Evolutionary conservation across 768 basidiomycete species (phyloP).

Genomic region (Pisolithus orientalis): DNA sequence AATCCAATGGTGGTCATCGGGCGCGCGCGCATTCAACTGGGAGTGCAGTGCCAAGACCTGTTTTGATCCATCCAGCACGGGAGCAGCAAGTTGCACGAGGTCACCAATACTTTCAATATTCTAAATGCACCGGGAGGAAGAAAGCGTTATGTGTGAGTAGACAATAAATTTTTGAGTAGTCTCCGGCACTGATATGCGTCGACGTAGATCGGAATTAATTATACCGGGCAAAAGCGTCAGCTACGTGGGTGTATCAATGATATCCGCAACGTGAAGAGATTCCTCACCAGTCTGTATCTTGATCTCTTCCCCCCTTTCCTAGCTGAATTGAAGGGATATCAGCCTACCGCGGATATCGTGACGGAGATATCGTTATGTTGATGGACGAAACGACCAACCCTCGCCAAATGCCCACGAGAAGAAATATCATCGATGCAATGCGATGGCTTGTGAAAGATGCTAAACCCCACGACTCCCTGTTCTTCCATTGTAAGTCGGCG

Average conservation of each 20-base stretch:
- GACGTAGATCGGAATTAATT: slow-evolving; percentile 75
- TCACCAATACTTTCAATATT: slow-evolving; percentile 35
- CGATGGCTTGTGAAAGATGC: slow-evolving; percentile 67
- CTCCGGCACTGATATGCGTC: background rate
- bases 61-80: background rate
- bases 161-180: background rate
- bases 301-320: background rate
- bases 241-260: slow-evolving; percentile 82
- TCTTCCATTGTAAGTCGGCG: slow-evolving; percentile 55
- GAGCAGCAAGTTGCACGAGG: slow-evolving; percentile 1
- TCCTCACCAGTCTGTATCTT: slow-evolving; percentile 50
- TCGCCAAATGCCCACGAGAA: slow-evolving; percentile 42
- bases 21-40: slow-evolving; percentile 18
- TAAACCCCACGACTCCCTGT: slow-evolving; percentile 62
- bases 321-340: background rate
- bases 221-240: slow-evolving; percentile 54
- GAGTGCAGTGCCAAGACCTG: background rate
- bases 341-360: slow-evolving; percentile 42
- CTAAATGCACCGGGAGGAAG: slow-evolving; percentile 43
- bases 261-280: slow-evolving; percentile 59
- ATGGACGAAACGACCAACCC: slow-evolving; percentile 40
- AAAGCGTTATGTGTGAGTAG: slow-evolving; percentile 42
- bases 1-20: slow-evolving; percentile 9
- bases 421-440: slow-evolving; percentile 55
- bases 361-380: slow-evolving; percentile 53